Conservation (phyloP, 2,329 filamentous ascomycete genomes). For the Lecanicillium sp. region DNA sequence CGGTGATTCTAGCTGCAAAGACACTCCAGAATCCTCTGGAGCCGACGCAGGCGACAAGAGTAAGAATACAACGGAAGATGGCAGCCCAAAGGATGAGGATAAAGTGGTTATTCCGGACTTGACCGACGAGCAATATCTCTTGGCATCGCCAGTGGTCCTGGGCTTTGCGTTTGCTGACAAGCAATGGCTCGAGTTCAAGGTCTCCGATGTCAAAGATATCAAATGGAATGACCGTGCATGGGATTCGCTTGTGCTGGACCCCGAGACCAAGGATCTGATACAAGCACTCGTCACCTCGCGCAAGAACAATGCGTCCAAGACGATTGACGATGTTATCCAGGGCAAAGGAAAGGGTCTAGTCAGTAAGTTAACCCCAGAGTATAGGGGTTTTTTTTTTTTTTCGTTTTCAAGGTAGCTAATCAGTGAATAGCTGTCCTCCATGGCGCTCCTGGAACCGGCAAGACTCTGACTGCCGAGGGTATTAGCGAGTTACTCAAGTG, state of each 20-base stretch:
- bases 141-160: slow-evolving; percentile 75
- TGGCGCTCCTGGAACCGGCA: slow-evolving; percentile 79
- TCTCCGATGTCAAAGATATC: slow-evolving; percentile 72
- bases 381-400: not conserved
- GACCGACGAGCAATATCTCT: slow-evolving; percentile 74
- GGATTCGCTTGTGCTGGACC: slow-evolving; percentile 65
- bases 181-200: slow-evolving; percentile 79
- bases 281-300: slow-evolving; percentile 73
- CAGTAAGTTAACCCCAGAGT: slow-evolving; percentile 30
- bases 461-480: slow-evolving; percentile 79
- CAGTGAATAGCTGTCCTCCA: slow-evolving; percentile 55
- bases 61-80: slow-evolving; percentile 10
- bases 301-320: slow-evolving; percentile 71
- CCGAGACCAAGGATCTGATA: slow-evolving; percentile 56
- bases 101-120: slow-evolving; percentile 42
- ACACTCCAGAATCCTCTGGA: slow-evolving; percentile 3
- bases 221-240: slow-evolving; percentile 80
- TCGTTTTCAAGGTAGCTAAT: slow-evolving; percentile 2
- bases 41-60: not conserved
- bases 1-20: slow-evolving; percentile 4
- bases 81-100: slow-evolving; percentile 11
- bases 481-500: slow-evolving; percentile 77
- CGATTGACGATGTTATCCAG: slow-evolving; percentile 73
- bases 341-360: slow-evolving; percentile 85
- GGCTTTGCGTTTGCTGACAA: slow-evolving; percentile 87